phyloP scores from a whole-genome alignment of 208 protist species.

The Perkinsela sp. region DNA sequence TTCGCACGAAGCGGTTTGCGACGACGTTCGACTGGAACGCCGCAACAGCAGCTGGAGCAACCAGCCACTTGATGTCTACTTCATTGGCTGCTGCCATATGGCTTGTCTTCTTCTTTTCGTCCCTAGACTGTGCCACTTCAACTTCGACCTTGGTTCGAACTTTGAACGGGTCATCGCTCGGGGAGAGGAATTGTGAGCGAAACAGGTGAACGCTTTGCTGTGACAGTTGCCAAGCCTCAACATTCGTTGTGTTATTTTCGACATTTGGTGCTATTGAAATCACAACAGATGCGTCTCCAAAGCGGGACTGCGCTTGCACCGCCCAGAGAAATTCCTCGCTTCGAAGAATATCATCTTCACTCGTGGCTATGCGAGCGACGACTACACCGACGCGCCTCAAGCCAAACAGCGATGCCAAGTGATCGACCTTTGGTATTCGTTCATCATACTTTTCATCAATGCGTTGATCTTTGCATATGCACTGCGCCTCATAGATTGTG shows the following conservation, averaged over 20 bases:
- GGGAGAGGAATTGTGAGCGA: constrained; percentile 22
- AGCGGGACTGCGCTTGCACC: constrained; percentile 34
- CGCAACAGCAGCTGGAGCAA: constrained; percentile 47
- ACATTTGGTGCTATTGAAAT: constrained; percentile 28
- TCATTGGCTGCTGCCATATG: constrained; percentile 14
- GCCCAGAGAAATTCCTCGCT: constrained; percentile 36
- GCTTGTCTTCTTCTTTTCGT: constrained; percentile 7
- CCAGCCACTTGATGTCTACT: constrained; percentile 57
- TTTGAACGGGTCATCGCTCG: constrained; percentile 6
- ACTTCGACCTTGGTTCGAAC: neutral
- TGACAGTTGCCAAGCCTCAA: constrained; percentile 54
- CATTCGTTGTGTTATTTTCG: constrained; percentile 11
- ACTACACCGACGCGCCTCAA: constrained; percentile 37
- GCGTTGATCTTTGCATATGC: constrained; percentile 19
- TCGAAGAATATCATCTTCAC: constrained; percentile 11
- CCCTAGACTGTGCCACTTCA: constrained; percentile 3
- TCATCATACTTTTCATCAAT: constrained; percentile 16
- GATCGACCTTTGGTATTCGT: constrained; percentile 14
- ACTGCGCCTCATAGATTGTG: constrained; percentile 51
- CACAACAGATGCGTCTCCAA: constrained; percentile 52
- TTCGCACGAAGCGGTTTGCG: constrained; percentile 41
- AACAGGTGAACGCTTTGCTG: constrained; percentile 51
- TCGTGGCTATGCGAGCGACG: constrained; percentile 32
- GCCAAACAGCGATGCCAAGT: constrained; percentile 21
- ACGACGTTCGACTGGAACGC: constrained; percentile 37